Conservation (phyloP, 176 grass and related monocot genomes). For the Elaeis guineensis region DNA sequence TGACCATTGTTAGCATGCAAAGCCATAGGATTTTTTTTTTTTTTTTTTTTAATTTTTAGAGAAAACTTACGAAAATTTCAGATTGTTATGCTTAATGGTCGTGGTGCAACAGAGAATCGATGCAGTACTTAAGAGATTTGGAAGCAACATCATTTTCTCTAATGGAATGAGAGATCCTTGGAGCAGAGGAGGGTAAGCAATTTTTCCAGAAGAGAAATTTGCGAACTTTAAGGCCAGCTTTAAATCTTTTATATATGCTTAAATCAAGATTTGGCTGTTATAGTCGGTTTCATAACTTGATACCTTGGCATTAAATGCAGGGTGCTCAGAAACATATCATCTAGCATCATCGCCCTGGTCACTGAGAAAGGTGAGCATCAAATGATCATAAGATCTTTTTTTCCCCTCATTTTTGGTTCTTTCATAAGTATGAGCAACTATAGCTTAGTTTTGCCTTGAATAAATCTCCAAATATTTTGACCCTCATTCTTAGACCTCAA, state of each 20-base stretch:
- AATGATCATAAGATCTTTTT: not conserved
- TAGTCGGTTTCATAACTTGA: no score
- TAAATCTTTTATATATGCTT: no score
- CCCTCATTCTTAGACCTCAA: no score
- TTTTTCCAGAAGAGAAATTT: not conserved
- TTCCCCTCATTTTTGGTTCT: no score
- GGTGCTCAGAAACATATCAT: constrained; percentile 91
- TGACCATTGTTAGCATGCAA: no score
- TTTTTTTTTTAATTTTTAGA: no score
- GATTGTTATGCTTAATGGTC: not conserved
- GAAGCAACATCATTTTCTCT: constrained; percentile 96
- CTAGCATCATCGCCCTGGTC: constrained; percentile 78
- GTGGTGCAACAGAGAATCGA: constrained; percentile 60
- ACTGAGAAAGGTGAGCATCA: constrained; percentile 57
- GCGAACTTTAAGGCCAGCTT: no score
- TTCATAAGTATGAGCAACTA: no score
- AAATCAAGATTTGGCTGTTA: no score
- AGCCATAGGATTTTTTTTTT: no score
- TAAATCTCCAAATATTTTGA: no score
- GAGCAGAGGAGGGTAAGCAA: constrained; percentile 74
- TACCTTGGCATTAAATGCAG: constrained; percentile 18
- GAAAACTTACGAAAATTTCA: not conserved
- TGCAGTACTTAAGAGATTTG: constrained; percentile 65
- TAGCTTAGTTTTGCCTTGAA: no score
- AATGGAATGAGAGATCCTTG: constrained; percentile 95